Percentiles rank a stretch among this genome's conserved stretches.
These are phyloP conservation scores for Calonectria honghensis DNA, from an alignment of 2,329 filamentous ascomycete genomes.

Conservation along the genomic window DNA sequence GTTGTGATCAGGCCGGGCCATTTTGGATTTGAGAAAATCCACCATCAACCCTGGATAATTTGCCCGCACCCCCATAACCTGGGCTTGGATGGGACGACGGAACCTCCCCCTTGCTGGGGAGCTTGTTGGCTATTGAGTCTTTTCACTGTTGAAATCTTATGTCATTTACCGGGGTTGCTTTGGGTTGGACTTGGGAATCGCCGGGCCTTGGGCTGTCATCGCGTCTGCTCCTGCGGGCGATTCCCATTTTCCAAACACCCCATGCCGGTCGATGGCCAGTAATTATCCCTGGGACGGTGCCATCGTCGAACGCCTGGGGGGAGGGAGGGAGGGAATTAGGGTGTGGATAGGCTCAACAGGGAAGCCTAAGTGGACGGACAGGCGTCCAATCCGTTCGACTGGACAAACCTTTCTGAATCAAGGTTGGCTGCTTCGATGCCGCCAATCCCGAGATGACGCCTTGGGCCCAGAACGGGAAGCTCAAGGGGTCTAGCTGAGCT, in stretches of 20 bases:
- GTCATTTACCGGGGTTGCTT: constrained; percentile 10
- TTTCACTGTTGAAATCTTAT: constrained; percentile 7
- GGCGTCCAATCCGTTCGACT: constrained; percentile 7
- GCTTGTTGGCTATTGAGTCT: constrained; percentile 15
- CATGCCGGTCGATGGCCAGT: neutral
- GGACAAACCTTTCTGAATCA: constrained; percentile 20
- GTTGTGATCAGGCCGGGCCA: constrained; percentile 34
- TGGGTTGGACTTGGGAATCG: constrained; percentile 4
- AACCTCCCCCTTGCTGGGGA: constrained; percentile 21
- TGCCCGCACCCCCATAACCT: constrained; percentile 37
- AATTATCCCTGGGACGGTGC: neutral
- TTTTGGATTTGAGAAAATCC: constrained; percentile 36
- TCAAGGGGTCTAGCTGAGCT: constrained; percentile 18
- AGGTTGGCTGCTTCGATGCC: constrained; percentile 32
- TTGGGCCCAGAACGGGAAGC: constrained; percentile 28
- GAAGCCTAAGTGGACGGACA: constrained; percentile 17
- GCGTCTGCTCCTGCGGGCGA: neutral
- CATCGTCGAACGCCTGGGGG: neutral
- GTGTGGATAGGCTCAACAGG: neutral
- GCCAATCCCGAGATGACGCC: constrained; percentile 32
- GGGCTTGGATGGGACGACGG: constrained; percentile 38
- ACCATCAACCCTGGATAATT: constrained; percentile 42
- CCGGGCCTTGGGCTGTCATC: neutral
- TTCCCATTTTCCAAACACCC: neutral
- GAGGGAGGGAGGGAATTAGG: neutral